Base-by-base conservation (phyloP, 306 rosid species). In the Cicer arietinum region DNA sequence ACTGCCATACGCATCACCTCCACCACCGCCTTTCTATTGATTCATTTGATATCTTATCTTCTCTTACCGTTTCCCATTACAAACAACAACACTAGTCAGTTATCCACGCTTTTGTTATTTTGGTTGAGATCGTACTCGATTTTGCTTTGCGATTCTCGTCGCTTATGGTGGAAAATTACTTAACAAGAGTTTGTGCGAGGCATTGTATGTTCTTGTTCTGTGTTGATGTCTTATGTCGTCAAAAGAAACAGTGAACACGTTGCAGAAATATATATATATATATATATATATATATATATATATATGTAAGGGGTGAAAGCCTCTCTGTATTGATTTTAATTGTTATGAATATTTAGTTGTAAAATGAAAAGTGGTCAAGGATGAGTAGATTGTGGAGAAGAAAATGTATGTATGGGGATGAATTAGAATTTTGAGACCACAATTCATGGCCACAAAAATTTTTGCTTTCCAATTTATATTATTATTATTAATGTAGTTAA, bases 11-110 rank as follows among this genome's bases (percentile, higher is more conserved):
- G 88, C 97, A 2, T 92, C 97, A 67, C 97, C 98, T 77, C 99
- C 97, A 71, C 99, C 99, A 1, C 96, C 97, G 56, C 97, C 97
- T 67, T 92, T 80, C 84, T 94, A 94, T 86, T 92, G 86, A 90
- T 94, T 90, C 92, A 90, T 90, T 87, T 80, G 89, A 84, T 86
- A 86, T 76, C 64, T 83, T 84, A 11, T 65, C 10, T 62, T 83
- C 90, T 85, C 86, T 92, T 78, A 82, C 85, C 82, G 78, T 73
- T 86, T 73, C 71, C 43, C 77, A 74, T 83, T 56, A 71, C 48
- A 50, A 80, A 48, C 58, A 80, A 48, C 58, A 75, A 68, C 82
- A 59, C 48, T 22, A 22, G 16, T 57, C 9, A 20, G 7, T 50
- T 13, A 17, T 39, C 18, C 78, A 77, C 61, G 39, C 14, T 57